Evolutionary conservation across 108 stramenopile genomes (phyloP).

Genomic region (Skeletonema tropicum): DNA sequence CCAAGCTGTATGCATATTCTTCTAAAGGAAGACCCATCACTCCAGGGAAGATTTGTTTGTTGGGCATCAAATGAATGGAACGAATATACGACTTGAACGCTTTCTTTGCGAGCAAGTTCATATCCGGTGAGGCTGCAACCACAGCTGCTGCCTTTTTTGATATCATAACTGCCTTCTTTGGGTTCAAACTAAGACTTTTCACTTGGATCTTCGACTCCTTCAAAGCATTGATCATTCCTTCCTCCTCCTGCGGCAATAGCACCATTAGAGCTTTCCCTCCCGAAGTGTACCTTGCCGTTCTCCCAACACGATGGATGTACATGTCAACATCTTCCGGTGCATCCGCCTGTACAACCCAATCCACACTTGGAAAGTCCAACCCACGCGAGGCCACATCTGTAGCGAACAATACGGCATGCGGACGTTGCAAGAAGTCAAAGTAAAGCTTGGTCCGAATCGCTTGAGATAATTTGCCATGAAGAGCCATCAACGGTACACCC

Average conservation of each 20-base stretch:
- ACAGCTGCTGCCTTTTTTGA: constrained; percentile 85
- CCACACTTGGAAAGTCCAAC: constrained; percentile 95
- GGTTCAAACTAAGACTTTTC: constrained; percentile 89
- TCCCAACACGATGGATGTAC: constrained; percentile 95
- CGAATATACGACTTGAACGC: constrained; percentile 94
- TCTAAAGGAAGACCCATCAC: constrained; percentile 77
- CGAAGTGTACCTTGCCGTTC: constrained; percentile 90
- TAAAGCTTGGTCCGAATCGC: constrained; percentile 93
- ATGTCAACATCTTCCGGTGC: constrained; percentile 95
- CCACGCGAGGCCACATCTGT: constrained; percentile 98
- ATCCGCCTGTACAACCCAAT: constrained; percentile 99
- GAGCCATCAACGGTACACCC: constrained; percentile 93
- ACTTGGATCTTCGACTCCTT: constrained; percentile 81
- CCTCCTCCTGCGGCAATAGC: constrained; percentile 88
- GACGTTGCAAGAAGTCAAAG: constrained; percentile 90
- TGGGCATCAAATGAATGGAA: constrained; percentile 87
- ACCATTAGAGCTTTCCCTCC: constrained; percentile 91
- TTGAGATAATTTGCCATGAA: constrained; percentile 99
- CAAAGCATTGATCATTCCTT: constrained; percentile 51
- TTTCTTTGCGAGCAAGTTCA: constrained; percentile 83
- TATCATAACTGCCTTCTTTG: constrained; percentile 90
- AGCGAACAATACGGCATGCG: constrained; percentile 93
- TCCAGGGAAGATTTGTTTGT: constrained; percentile 67
- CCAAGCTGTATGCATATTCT: constrained; percentile 88
- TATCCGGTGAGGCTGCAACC: constrained; percentile 77